These are phyloP conservation scores for Plasmodium fragile DNA, from an alignment of 169 alveolate genomes.

Conservation along the genomic window DNA sequence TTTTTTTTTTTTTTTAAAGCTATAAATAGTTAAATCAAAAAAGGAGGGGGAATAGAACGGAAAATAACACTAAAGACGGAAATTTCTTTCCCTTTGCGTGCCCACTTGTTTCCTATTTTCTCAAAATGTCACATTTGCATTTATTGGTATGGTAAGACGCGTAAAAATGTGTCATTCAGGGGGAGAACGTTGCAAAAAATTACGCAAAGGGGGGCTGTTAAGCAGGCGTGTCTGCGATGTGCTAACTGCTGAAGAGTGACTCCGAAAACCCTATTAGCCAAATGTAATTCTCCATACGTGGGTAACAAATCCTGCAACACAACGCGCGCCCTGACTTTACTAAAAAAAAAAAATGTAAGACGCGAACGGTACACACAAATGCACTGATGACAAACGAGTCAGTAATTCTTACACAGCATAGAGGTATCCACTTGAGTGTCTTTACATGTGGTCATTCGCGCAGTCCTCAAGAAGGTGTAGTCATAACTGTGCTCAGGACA, in stretches of 20 bases:
- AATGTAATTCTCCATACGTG: not conserved
- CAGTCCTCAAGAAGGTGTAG: not conserved
- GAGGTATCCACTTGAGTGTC: not conserved
- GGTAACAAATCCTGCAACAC: not conserved
- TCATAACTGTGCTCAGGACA: not conserved
- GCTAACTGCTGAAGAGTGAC: not conserved
- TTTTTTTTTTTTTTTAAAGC: slow-evolving; percentile 51
- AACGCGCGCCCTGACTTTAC: not conserved
- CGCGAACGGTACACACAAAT: not conserved
- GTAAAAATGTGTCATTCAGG: not conserved
- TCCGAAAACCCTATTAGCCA: not conserved
- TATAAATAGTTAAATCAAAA: slow-evolving; percentile 17
- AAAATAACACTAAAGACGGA: not conserved
- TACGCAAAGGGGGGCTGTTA: not conserved
- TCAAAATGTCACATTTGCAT: not conserved
- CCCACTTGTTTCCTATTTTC: not conserved
- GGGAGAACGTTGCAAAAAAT: not conserved
- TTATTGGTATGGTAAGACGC: not conserved
- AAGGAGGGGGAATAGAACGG: slow-evolving; percentile 3
- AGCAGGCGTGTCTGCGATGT: not conserved
- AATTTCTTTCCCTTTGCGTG: slow-evolving; percentile 12
- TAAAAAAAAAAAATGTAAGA: slow-evolving; percentile 1
- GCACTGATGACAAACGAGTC: not conserved
- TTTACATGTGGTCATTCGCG: not conserved
- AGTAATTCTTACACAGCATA: not conserved